These are phyloP conservation scores for Grosmannia clavigera DNA, from an alignment of 2,329 filamentous ascomycete species.

Conservation along the genomic window DNA sequence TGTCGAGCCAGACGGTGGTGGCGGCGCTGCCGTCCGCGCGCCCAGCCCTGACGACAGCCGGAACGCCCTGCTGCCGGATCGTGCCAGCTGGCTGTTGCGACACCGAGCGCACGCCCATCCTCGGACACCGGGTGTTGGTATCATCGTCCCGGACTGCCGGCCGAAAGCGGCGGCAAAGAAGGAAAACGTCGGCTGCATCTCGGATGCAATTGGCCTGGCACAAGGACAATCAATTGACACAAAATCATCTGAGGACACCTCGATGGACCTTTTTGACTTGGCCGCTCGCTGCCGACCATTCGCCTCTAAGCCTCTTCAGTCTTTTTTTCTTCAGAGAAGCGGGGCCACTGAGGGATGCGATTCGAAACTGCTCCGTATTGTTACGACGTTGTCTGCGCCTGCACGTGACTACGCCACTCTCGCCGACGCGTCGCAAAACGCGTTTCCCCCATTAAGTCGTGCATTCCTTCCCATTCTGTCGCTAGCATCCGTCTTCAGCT, in stretches of 20 bases:
- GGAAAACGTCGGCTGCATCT: neutral
- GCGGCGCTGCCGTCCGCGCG: neutral
- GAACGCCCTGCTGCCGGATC: neutral
- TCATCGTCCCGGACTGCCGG: neutral
- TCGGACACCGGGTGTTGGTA: neutral
- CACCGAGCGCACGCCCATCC: slow-evolving; percentile 10
- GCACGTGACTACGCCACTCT: neutral
- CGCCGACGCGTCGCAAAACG: neutral
- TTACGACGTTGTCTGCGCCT: too few relatives aligned
- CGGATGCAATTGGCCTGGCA: neutral
- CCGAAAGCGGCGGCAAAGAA: slow-evolving; percentile 3
- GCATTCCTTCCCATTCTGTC: neutral
- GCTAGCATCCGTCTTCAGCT: neutral
- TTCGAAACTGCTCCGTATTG: too few relatives aligned
- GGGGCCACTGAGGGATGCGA: neutral
- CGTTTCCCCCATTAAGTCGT: neutral
- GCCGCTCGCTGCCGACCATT: too few relatives aligned
- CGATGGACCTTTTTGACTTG: too few relatives aligned
- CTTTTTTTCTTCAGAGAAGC: neutral
- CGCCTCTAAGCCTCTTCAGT: too few relatives aligned
- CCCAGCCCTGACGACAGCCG: neutral
- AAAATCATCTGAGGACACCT: neutral
- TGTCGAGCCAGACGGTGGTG: neutral
- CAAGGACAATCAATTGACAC: neutral
- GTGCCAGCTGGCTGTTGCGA: slow-evolving; percentile 3